Percentiles rank a stretch among this genome's conserved stretches.
These are phyloP conservation scores for Pyronema omphalodes DNA, from an alignment of 495 filamentous ascomycete genomes.

Conservation along the genomic window DNA sequence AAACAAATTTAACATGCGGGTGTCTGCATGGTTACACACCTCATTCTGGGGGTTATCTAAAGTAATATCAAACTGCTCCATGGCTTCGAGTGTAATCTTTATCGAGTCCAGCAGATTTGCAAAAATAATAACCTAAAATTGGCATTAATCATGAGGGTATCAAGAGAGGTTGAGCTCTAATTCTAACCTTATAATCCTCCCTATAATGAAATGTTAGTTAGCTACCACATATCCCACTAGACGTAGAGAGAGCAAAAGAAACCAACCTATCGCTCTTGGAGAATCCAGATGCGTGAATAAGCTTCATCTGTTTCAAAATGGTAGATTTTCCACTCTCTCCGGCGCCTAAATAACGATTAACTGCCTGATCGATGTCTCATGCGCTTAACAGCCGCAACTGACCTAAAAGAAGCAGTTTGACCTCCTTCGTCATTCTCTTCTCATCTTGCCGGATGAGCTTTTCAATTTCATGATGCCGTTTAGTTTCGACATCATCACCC, in stretches of 20 bases:
- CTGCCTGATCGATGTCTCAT: not conserved
- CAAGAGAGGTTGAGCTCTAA: conserved; percentile 10
- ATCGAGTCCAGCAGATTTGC: conserved; percentile 78
- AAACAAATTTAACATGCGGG: conserved; percentile 11
- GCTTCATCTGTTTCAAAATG: conserved; percentile 97
- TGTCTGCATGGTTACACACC: conserved; percentile 34
- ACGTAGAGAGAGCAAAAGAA: not conserved
- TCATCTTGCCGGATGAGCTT: conserved; percentile 60
- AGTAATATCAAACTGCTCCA: conserved; percentile 65
- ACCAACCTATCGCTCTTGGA: conserved; percentile 56
- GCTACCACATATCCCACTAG: not conserved
- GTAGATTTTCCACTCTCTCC: conserved; percentile 97
- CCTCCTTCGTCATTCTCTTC: conserved; percentile 57
- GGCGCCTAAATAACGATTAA: conserved; percentile 43
- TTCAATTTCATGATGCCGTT: conserved; percentile 46
- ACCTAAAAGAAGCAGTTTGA: conserved; percentile 75
- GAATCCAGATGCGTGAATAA: conserved; percentile 90
- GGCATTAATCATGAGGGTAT: conserved; percentile 36
- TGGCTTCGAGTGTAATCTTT: conserved; percentile 78
- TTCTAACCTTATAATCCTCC: conserved; percentile 6
- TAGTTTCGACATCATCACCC: conserved; percentile 29
- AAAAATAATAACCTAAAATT: conserved; percentile 67
- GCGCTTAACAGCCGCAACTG: conserved; percentile 18
- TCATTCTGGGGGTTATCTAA: conserved; percentile 61
- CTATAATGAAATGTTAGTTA: not conserved